Evolutionary conservation across 257 asterid species (phyloP), one percentile per base, ranked within the genome.

Genomic region (Nemophila menziesii): DNA sequence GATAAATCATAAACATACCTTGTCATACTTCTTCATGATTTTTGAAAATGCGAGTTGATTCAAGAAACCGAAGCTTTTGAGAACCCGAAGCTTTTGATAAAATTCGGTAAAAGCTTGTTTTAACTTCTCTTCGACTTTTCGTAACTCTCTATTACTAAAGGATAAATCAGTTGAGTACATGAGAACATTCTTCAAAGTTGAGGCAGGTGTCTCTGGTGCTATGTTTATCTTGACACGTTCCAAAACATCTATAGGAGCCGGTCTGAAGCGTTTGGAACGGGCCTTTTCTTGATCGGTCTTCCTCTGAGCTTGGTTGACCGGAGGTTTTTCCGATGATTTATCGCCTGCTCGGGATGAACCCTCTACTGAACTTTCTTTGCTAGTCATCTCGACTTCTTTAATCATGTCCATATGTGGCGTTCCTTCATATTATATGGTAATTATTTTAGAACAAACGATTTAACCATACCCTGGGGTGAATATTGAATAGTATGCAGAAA

Each of bases 11-110:
- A n/a, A n/a, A n/a, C n/a, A 19, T 64, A 83, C 93, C 93, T 85
- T 85, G 54, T 85, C 89, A 52, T 80, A 80, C 73, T 85, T 85
- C 85, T 80, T 80, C 92, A 80, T 52, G 55, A 80, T 85, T 80
- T 80, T 85, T 36, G 92, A 78, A 63, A 75, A 78, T 38, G 96
- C 93, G 69, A 85, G 74, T 58, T 43, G 57, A 56, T 85, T 85
- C 82, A 85, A 58, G 74, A 80, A 85, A 63, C 96, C 78, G 67
- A 65, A 86, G 58, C 71, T 75, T 58, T 81, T 81, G 24, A 81
- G 61, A 46, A 75, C 72, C 29, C 78, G 67, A 46, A 86, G 93
- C 69, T 78, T 70, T 23, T 53, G 74, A 46, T 81, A 68, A 37
- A 81, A 86, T 58, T 67, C 76, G 38, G 73, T 19, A 60, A 86